A percentile compares a stretch with the other conserved stretches of the same genome.
phyloP scores from a whole-genome alignment of 345 rosid genomes.

The Sonneratia caseolaris region DNA sequence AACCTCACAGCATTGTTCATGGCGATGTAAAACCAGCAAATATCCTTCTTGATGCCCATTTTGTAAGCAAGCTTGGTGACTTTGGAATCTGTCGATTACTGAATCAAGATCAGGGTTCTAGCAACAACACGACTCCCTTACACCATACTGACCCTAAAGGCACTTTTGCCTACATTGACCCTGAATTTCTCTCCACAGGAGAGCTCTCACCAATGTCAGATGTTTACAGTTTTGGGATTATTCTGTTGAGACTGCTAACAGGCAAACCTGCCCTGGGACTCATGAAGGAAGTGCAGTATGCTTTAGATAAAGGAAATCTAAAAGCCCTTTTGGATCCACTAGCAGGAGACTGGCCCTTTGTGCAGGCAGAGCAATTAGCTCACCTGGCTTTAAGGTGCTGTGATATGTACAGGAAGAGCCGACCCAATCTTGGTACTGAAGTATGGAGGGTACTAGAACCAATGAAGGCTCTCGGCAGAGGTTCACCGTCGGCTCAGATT shows the following conservation, averaged over 20 bases:
- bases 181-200: conserved; percentile 57
- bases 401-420: conserved; percentile 47
- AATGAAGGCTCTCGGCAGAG: conserved; percentile 76
- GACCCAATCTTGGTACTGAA: conserved; percentile 66
- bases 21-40: conserved; percentile 87
- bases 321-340: conserved; percentile 58
- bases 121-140: conserved; percentile 26
- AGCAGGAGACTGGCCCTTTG: conserved; percentile 92
- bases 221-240: conserved; percentile 77
- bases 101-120: conserved; percentile 17
- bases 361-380: conserved; percentile 75
- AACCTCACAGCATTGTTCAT: conserved; percentile 73
- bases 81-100: conserved; percentile 67
- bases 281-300: conserved; percentile 56
- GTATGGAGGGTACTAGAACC: conserved; percentile 85
- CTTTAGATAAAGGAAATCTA: conserved; percentile 47
- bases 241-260: conserved; percentile 63
- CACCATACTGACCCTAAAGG: conserved; percentile 58
- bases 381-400: conserved; percentile 77
- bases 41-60: conserved; percentile 68
- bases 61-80: conserved; percentile 71
- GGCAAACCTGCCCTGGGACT: conserved; percentile 61
- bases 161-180: conserved; percentile 69
- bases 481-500: conserved; percentile 25
- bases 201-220: conserved; percentile 82